A percentile compares a stretch with the other conserved stretches of the same genome.
These are phyloP conservation scores for Paraconiothyrium sp. DNA, from an alignment of 2,329 filamentous ascomycete species.

Conservation along the genomic window DNA sequence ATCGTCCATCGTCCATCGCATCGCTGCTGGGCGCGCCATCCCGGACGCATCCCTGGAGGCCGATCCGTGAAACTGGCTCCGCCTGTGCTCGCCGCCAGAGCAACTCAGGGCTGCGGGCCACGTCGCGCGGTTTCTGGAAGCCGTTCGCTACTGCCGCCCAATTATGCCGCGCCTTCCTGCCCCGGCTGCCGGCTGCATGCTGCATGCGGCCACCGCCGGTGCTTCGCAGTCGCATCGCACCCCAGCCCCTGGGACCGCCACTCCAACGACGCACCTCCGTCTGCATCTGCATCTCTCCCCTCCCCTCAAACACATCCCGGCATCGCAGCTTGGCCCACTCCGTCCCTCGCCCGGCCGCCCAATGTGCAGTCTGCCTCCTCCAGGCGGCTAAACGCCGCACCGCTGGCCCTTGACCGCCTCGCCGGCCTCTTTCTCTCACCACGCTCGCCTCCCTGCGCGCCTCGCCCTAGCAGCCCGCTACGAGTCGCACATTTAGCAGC, in stretches of 20 bases:
- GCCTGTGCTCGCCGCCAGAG: conserved; percentile 10
- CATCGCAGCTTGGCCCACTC: conserved; percentile 8
- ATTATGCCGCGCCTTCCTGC: neutral
- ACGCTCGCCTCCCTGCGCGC: neutral
- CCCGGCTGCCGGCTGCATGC: neutral
- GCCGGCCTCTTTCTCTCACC: conserved; percentile 1
- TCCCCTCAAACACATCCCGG: neutral
- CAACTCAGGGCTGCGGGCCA: conserved; percentile 12
- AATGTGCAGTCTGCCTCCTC: neutral
- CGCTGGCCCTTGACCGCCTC: conserved; percentile 13
- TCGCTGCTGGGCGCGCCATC: neutral
- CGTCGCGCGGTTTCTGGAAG: conserved; percentile 13
- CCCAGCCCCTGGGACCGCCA: conserved; percentile 11
- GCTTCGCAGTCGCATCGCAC: neutral
- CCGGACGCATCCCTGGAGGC: neutral
- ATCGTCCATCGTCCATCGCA: neutral
- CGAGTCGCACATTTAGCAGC: conserved; percentile 29
- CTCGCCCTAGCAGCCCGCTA: conserved; percentile 27
- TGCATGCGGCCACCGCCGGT: conserved; percentile 2
- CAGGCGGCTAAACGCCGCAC: conserved; percentile 11
- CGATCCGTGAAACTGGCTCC: conserved; percentile 9
- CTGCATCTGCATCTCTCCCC: neutral
- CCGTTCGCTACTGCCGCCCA: conserved; percentile 11
- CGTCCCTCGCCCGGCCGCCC: conserved; percentile 1
- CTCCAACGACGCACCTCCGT: neutral